Conservation (phyloP, 805 yeast genomes). For the Yamadazyma phyllophila region DNA sequence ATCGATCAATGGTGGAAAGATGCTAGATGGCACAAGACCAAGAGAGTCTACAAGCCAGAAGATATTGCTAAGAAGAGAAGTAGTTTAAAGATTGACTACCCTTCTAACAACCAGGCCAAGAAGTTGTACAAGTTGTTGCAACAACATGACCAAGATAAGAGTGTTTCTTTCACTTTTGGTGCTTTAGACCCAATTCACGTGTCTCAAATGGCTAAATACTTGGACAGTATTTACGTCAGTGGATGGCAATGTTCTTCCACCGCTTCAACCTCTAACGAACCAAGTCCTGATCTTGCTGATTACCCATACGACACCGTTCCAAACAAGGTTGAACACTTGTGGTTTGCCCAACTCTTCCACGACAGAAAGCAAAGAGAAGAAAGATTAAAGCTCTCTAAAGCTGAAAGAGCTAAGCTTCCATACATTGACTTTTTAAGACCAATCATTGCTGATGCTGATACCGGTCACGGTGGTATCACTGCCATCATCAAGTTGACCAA, state of each 20-base stretch:
- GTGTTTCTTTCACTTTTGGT: constrained; percentile 88
- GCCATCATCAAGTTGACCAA: constrained; percentile 94
- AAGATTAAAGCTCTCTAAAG: constrained; percentile 59
- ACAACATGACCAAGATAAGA: constrained; percentile 69
- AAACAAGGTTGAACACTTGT: constrained; percentile 94
- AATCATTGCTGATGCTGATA: constrained; percentile 95
- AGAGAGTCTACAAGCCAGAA: constrained; percentile 83
- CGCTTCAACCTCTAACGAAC: constrained; percentile 96
- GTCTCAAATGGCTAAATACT: constrained; percentile 93
- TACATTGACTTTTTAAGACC: constrained; percentile 90
- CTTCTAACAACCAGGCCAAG: constrained; percentile 76
- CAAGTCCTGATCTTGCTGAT: constrained; percentile 97
- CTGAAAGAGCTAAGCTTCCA: constrained; percentile 66
- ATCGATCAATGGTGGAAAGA: constrained; percentile 89
- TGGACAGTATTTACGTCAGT: constrained; percentile 89
- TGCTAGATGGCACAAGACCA: constrained; percentile 88
- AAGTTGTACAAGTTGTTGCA: constrained; percentile 69
- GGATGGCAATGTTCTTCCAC: constrained; percentile 99
- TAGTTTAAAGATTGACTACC: constrained; percentile 66
- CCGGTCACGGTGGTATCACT: constrained; percentile 98
- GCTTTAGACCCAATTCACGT: constrained; percentile 95
- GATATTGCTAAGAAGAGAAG: constrained; percentile 91
- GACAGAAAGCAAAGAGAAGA: constrained; percentile 94
- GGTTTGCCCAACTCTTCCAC: constrained; percentile 95
- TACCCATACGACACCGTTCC: constrained; percentile 99